Conservation (phyloP, 2,329 filamentous ascomycete genomes). For the Ophiocordyceps camponoti-saundersi region DNA sequence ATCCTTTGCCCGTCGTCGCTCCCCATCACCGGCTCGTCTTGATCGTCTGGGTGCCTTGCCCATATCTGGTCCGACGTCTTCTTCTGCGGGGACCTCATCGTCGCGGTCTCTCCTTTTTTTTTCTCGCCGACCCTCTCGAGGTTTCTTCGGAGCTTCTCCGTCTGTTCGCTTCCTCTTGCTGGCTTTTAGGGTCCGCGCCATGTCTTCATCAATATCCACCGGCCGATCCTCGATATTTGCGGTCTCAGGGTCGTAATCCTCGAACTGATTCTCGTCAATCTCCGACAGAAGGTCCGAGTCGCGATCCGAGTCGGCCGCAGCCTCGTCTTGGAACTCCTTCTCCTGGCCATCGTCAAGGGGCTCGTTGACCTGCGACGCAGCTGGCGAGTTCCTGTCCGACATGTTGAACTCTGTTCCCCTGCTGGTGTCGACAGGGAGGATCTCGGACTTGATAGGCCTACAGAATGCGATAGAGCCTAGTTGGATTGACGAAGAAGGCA, state of each 20-base stretch:
- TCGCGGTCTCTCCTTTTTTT: constrained; percentile 41
- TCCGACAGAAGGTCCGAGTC: constrained; percentile 47
- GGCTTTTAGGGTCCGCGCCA: constrained; percentile 45
- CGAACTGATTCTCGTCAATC: constrained; percentile 53
- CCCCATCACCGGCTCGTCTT: constrained; percentile 26
- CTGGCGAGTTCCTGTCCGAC: constrained; percentile 29
- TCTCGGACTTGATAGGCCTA: too few species aligned
- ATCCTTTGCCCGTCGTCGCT: constrained; percentile 25
- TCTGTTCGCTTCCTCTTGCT: constrained; percentile 48
- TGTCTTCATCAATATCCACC: constrained; percentile 51
- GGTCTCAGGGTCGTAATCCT: constrained; percentile 49
- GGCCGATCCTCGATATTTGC: constrained; percentile 46
- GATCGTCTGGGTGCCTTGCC: constrained; percentile 29
- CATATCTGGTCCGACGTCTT: constrained; percentile 26
- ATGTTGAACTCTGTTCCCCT: constrained; percentile 10
- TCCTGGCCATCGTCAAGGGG: constrained; percentile 24
- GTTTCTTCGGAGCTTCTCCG: constrained; percentile 51
- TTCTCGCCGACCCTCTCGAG: constrained; percentile 54
- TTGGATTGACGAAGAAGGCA: too few species aligned
- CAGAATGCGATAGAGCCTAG: too few species aligned
- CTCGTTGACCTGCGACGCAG: constrained; percentile 18
- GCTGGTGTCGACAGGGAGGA: not conserved
- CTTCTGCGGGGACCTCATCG: constrained; percentile 29
- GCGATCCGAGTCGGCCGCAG: constrained; percentile 29
- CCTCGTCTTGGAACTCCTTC: constrained; percentile 22